phyloP scores from a whole-genome alignment of 177 flowering plant species.

The Vitis hybrid region DNA sequence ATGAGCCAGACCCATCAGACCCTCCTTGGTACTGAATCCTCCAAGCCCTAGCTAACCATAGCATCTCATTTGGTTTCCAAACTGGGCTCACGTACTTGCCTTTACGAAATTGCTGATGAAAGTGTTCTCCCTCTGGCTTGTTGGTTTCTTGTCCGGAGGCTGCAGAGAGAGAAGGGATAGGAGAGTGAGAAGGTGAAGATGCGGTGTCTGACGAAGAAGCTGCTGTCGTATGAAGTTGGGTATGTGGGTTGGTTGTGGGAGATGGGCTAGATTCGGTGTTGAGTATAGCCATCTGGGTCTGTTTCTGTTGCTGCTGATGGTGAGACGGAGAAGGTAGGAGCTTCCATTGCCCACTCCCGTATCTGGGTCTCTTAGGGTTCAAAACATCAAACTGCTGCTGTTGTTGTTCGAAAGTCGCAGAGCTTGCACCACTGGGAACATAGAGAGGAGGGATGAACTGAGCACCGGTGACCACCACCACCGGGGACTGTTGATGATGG shows the following conservation, averaged over 20 bases:
- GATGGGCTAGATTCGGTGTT: conserved; percentile 36
- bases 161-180: conserved; percentile 36
- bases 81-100: conserved; percentile 82
- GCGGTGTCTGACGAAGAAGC: conserved; percentile 62
- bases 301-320: conserved; percentile 8
- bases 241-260: conserved; percentile 23
- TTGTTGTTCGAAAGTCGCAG: conserved; percentile 23
- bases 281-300: conserved; percentile 13
- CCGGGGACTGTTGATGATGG: conserved; percentile 13
- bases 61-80: conserved; percentile 82
- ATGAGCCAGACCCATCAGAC: conserved; percentile 5
- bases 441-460: conserved; percentile 28
- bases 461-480: conserved; percentile 18
- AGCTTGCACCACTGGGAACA: conserved; percentile 17
- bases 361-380: conserved; percentile 52
- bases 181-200: conserved; percentile 51
- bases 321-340: conserved; percentile 37
- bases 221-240: conserved; percentile 15
- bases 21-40: conserved; percentile 51
- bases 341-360: conserved; percentile 49
- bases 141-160: conserved; percentile 27
- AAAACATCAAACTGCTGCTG: conserved; percentile 22
- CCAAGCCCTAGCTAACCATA: conserved; percentile 81
- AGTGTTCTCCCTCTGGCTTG: conserved; percentile 22
- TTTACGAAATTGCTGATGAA: conserved; percentile 49